Base-by-base conservation (phyloP, 495 filamentous ascomycete genomes). In the Aspergillus biplanus region DNA sequence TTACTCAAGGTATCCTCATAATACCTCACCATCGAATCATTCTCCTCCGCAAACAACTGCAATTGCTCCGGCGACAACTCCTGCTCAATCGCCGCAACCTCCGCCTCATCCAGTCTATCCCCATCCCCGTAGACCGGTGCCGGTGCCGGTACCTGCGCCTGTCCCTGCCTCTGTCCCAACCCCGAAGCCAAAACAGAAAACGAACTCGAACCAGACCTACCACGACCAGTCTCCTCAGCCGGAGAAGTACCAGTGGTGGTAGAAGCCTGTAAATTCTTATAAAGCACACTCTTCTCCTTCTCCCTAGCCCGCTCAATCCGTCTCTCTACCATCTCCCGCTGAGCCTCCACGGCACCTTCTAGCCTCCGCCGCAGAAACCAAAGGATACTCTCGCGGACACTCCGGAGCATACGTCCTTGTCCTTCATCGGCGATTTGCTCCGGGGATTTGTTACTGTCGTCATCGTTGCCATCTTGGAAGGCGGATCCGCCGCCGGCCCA, bases 41-140 rank as follows among this genome's bases (percentile, higher is more conserved):
- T 98, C 74, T 97, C 93, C 75, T 90, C 86, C 44, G 92, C 93
- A 76, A 99, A 97, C 65, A 97, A 82, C 74, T 97, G 94, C 58
- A 92, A 74, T 73, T 98, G 93, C 65, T 97, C 92, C 52, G 85
- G 83, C 18, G 86, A 89, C 63, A 98, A 76, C 62, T 90, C 82
- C 34, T 83, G 76, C 62, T 88, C 82, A 21, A 84, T 85, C 15
- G 75, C 75, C 39, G 77, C 74, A 62, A 80, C 71, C 56, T 85
- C 77, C 39, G 75, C 72, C 55, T 83, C 76, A 44, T 73, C 75
- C 7, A 81, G 42, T 8, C 59, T 56, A 3, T 69, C 18, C 58
- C 69, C 61, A 64, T 68, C 56, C n/a, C 68, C 72, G 32, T 67
- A 57, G n/a, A 50, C 13, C 16, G 52, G 33, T 32, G 50, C 18